A percentile compares a stretch with the other conserved stretches of the same genome.
These are phyloP conservation scores for Dictyostelium capitatum DNA, from an alignment of 78 protist species.

Conservation along the genomic window DNA sequence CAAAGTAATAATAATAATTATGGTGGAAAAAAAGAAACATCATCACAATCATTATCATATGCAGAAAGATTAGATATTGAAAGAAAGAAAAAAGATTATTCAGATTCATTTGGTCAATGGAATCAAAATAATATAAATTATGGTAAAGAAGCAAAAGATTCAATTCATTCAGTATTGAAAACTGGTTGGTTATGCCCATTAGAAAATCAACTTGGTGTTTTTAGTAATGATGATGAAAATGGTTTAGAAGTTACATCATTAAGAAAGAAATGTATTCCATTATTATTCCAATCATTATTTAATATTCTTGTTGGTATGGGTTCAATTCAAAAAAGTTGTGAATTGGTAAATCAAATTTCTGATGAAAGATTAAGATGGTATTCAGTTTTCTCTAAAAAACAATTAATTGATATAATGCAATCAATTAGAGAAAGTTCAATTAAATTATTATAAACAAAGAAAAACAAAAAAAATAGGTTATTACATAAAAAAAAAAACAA, in stretches of 20 bases:
- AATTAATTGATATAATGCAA: constrained; percentile 44
- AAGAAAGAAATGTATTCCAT: constrained; percentile 46
- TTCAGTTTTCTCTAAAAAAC: constrained; percentile 20
- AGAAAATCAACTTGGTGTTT: constrained; percentile 28
- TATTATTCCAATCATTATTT: constrained; percentile 27
- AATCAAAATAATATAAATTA: constrained; percentile 37
- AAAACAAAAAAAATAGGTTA: too few species aligned
- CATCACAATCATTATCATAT: constrained; percentile 22
- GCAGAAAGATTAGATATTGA: constrained; percentile 52
- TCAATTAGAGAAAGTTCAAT: constrained; percentile 25
- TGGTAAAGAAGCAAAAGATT: constrained; percentile 37
- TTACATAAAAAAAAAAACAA: too few species aligned
- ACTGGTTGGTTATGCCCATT: constrained; percentile 69
- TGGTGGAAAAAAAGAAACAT: neutral
- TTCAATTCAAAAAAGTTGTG: constrained; percentile 16
- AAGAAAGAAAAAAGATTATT: constrained; percentile 42
- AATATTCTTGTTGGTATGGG: constrained; percentile 13
- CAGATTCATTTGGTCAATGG: constrained; percentile 53
- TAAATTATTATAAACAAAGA: constrained; percentile 11
- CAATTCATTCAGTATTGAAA: constrained; percentile 1
- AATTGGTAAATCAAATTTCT: constrained; percentile 18
- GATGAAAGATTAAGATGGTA: constrained; percentile 71
- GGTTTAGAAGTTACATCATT: constrained; percentile 1
- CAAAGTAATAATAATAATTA: too few species aligned
- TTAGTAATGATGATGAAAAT: constrained; percentile 20